phyloP scores from a whole-genome alignment of 352 stramenopile species.

The Globisporangium alternatum region DNA sequence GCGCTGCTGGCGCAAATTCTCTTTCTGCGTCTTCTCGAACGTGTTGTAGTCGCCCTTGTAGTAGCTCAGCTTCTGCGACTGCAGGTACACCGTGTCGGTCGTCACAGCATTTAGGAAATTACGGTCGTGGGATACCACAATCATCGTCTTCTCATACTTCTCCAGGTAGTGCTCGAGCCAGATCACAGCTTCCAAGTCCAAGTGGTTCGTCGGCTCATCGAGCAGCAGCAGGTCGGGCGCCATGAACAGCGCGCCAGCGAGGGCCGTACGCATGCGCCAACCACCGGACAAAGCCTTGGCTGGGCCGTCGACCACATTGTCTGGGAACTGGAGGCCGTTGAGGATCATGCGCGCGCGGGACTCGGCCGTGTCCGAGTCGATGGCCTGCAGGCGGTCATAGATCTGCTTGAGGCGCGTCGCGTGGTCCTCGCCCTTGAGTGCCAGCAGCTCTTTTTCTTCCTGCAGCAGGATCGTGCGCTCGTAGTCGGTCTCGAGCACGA shows the following conservation, averaged over 20 bases:
- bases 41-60: slow-evolving; percentile 97
- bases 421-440: slow-evolving; percentile 35
- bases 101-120: slow-evolving; percentile 96
- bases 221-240: slow-evolving; percentile 94
- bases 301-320: slow-evolving; percentile 87
- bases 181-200: slow-evolving; percentile 90
- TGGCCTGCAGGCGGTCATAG: slow-evolving; percentile 86
- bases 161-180: slow-evolving; percentile 92
- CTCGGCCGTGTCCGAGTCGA: slow-evolving; percentile 91
- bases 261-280: slow-evolving; percentile 92
- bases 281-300: slow-evolving; percentile 92
- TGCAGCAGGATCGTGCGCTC: slow-evolving; percentile 90
- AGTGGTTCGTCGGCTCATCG: slow-evolving; percentile 93
- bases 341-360: slow-evolving; percentile 90
- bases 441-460: slow-evolving; percentile 92
- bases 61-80: slow-evolving; percentile 90
- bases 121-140: slow-evolving; percentile 95
- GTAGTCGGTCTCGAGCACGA: slow-evolving; percentile 94
- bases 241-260: slow-evolving; percentile 95
- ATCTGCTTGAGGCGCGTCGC: slow-evolving; percentile 67
- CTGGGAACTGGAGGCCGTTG: slow-evolving; percentile 92
- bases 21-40: slow-evolving; percentile 93
- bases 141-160: slow-evolving; percentile 92
- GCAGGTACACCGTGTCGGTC: slow-evolving; percentile 95
- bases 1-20: slow-evolving; percentile 93